Evolutionary conservation across 2,329 filamentous ascomycete species (phyloP).

Genomic region (Xenosphaeropsis pyriputrescens): DNA sequence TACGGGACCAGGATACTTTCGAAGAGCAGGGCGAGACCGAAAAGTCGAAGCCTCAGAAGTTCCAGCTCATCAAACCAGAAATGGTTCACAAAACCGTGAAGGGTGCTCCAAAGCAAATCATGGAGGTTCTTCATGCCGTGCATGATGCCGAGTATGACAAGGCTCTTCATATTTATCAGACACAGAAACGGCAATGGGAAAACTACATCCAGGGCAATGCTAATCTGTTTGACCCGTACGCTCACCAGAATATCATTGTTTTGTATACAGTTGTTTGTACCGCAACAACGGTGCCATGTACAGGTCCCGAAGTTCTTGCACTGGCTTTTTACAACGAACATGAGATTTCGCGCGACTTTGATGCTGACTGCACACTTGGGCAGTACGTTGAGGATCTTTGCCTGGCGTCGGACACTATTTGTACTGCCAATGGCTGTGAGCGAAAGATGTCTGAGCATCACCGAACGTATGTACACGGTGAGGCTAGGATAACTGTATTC

Average conservation of each 20-base stretch:
- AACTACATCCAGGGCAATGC: slow-evolving; percentile 80
- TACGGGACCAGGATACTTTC: slow-evolving; percentile 61
- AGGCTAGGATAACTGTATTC: slow-evolving; percentile 84
- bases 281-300: slow-evolving; percentile 82
- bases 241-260: slow-evolving; percentile 92
- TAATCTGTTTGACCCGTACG: slow-evolving; percentile 85
- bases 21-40: slow-evolving; percentile 42
- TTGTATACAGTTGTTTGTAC: slow-evolving; percentile 91
- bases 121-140: slow-evolving; percentile 86
- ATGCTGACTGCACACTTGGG: slow-evolving; percentile 83
- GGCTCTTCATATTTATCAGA: slow-evolving; percentile 83
- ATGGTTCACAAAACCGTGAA: slow-evolving; percentile 83
- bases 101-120: slow-evolving; percentile 70
- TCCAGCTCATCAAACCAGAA: slow-evolving; percentile 83
- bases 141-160: slow-evolving; percentile 97
- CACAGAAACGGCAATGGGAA: slow-evolving; percentile 92
- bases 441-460: slow-evolving; percentile 86
- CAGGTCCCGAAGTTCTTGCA: slow-evolving; percentile 78
- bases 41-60: slow-evolving; percentile 52
- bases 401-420: slow-evolving; percentile 59
- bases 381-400: slow-evolving; percentile 92
- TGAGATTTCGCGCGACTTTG: slow-evolving; percentile 46
- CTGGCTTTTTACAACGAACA: slow-evolving; percentile 92
- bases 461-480: slow-evolving; percentile 90
- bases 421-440: slow-evolving; percentile 73